phyloP scores from a whole-genome alignment of 2,329 filamentous ascomycete genomes.

The Monosporascus sp. region DNA sequence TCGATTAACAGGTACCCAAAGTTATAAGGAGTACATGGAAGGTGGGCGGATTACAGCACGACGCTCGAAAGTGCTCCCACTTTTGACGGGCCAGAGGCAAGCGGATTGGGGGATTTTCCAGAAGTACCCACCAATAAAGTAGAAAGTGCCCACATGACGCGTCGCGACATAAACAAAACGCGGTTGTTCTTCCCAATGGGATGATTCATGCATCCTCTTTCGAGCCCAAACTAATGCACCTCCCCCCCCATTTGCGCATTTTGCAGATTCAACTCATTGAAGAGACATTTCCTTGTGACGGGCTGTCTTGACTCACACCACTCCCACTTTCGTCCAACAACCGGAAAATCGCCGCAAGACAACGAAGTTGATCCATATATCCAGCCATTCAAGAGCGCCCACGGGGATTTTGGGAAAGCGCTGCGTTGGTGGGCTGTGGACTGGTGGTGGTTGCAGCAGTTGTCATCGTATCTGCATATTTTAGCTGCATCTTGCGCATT shows the following conservation, averaged over 20 bases:
- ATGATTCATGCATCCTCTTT: conserved; percentile 4
- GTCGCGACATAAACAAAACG: conserved; percentile 21
- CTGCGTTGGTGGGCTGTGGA: conserved; percentile 5
- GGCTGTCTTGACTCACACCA: background rate
- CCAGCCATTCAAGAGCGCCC: background rate
- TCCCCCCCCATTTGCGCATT: background rate
- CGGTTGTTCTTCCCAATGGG: conserved; percentile 9
- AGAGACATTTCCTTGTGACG: background rate
- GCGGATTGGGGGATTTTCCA: background rate
- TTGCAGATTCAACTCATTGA: background rate
- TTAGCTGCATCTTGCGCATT: background rate
- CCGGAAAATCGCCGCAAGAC: conserved; percentile 13
- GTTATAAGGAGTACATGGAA: background rate
- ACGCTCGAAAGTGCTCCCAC: background rate
- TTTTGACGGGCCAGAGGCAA: background rate
- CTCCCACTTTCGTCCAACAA: conserved; percentile 13
- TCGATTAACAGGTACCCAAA: background rate
- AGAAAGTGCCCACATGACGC: conserved; percentile 5
- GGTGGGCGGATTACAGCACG: background rate
- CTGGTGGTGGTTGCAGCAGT: background rate
- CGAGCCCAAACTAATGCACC: conserved; percentile 7
- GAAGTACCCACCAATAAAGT: background rate
- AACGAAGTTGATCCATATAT: conserved; percentile 10
- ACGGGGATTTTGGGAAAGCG: conserved; percentile 5
- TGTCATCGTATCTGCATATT: background rate